These are phyloP conservation scores for Alternaria sp. DNA, from an alignment of 2,329 filamentous ascomycete genomes.

Conservation along the genomic window DNA sequence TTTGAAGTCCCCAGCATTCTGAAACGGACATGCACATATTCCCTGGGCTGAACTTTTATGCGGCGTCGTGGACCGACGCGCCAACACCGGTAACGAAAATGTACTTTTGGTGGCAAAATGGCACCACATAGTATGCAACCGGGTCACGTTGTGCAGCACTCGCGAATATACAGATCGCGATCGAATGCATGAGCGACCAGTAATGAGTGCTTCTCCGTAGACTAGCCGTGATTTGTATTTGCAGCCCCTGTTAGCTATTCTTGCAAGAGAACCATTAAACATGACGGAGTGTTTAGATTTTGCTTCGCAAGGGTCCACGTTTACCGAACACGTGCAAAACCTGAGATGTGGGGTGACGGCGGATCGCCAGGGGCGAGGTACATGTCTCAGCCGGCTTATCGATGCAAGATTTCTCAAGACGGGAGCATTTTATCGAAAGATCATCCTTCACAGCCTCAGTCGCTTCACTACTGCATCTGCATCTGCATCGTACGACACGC, in stretches of 20 bases:
- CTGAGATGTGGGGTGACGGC: slow-evolving; percentile 13
- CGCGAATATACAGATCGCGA: slow-evolving; percentile 14
- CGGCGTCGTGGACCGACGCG: not conserved
- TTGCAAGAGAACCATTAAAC: not conserved
- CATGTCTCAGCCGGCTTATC: slow-evolving; percentile 4
- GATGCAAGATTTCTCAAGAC: slow-evolving; percentile 4
- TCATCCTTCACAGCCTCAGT: slow-evolving; percentile 31
- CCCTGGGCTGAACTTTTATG: not conserved
- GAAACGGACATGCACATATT: not conserved
- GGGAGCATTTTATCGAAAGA: slow-evolving; percentile 3
- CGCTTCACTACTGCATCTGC: slow-evolving; percentile 13
- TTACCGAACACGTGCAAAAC: slow-evolving; percentile 10
- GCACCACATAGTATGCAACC: not conserved
- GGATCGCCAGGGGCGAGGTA: slow-evolving; percentile 17
- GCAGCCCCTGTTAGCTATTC: slow-evolving; percentile 1
- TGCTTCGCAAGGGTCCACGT: slow-evolving; percentile 12
- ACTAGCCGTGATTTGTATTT: slow-evolving; percentile 11
- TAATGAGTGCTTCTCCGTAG: not conserved
- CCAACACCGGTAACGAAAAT: not conserved
- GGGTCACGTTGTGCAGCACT: slow-evolving; percentile 10
- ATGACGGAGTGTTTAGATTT: slow-evolving; percentile 22
- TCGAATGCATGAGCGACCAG: slow-evolving; percentile 5
- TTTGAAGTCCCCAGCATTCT: not conserved
- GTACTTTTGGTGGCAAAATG: slow-evolving; percentile 11
- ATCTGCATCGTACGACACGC: not conserved